Percentiles rank a stretch among this genome's conserved stretches.
Conservation (phyloP, 768 basidiomycete genomes). For the Pholiota microspora region DNA sequence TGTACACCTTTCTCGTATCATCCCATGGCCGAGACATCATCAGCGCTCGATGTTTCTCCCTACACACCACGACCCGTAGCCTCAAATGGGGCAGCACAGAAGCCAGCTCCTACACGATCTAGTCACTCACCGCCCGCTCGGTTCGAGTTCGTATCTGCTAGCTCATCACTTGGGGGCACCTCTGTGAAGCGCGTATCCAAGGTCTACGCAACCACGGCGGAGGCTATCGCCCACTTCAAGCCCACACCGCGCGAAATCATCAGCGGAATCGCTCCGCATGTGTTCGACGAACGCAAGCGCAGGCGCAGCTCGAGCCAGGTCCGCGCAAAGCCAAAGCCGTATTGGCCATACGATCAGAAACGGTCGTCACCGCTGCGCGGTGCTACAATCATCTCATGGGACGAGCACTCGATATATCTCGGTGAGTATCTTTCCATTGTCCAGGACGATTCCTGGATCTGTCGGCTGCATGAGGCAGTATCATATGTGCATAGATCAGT, state of each 20-base stretch:
- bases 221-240: constrained; percentile 38
- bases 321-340: constrained; percentile 17
- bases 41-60: neutral
- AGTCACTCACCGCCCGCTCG: neutral
- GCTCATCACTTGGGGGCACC: neutral
- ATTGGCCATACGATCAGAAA: constrained; percentile 18
- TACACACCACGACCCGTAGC: neutral
- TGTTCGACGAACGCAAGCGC: constrained; percentile 38
- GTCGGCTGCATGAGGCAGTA: neutral
- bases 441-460: neutral
- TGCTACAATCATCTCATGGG: constrained; percentile 30
- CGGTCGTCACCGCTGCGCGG: constrained; percentile 31
- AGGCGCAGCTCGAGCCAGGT: constrained; percentile 22
- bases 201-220: constrained; percentile 20
- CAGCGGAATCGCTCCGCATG: constrained; percentile 43
- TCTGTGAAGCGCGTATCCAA: constrained; percentile 1
- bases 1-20: neutral
- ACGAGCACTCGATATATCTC: constrained; percentile 30
- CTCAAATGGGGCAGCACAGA: neutral
- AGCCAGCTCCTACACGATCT: neutral
- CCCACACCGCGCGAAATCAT: constrained; percentile 41
- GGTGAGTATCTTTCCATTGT: constrained; percentile 19
- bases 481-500: neutral
- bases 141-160: neutral
- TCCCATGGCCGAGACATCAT: neutral